These are phyloP conservation scores for Anisodus acutangulus DNA, from an alignment of 257 asterid species.

Conservation along the genomic window DNA sequence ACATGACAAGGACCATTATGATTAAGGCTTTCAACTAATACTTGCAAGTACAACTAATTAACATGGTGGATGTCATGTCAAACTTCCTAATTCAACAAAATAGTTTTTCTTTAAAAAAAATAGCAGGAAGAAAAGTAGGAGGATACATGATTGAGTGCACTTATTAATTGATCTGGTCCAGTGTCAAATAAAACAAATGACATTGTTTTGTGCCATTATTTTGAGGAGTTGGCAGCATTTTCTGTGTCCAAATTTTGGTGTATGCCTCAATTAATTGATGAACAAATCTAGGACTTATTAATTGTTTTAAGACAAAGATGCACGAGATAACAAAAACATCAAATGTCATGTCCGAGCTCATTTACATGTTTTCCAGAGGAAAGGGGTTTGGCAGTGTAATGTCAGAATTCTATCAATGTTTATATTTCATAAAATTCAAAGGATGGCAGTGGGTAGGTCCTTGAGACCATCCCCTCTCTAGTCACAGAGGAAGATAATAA, in stretches of 20 bases:
- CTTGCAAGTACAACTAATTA: conserved; percentile 25
- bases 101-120: neutral
- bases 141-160: conserved; percentile 10
- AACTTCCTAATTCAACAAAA: neutral
- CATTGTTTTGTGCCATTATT: neutral
- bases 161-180: conserved; percentile 16
- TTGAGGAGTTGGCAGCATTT: neutral
- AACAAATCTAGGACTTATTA: conserved; percentile 8
- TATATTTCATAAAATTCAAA: neutral
- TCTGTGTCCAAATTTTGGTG: conserved; percentile 4
- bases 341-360: conserved; percentile 14
- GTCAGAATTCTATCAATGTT: neutral
- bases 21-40: conserved; percentile 14
- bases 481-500: too few species aligned
- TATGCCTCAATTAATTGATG: conserved; percentile 14
- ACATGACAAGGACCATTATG: conserved; percentile 8
- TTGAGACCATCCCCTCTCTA: too few species aligned
- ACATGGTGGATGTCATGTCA: conserved; percentile 20
- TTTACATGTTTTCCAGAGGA: conserved; percentile 19
- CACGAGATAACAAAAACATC: conserved; percentile 15
- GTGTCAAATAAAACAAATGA: conserved; percentile 21
- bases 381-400: neutral
- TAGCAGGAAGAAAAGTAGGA: neutral
- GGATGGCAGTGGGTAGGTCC: too few species aligned
- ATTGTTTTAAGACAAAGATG: neutral